Evolutionary conservation across 306 rosid genomes (phyloP), one percentile per base, ranked within the genome.

Genomic region (Rosa multiflora): DNA sequence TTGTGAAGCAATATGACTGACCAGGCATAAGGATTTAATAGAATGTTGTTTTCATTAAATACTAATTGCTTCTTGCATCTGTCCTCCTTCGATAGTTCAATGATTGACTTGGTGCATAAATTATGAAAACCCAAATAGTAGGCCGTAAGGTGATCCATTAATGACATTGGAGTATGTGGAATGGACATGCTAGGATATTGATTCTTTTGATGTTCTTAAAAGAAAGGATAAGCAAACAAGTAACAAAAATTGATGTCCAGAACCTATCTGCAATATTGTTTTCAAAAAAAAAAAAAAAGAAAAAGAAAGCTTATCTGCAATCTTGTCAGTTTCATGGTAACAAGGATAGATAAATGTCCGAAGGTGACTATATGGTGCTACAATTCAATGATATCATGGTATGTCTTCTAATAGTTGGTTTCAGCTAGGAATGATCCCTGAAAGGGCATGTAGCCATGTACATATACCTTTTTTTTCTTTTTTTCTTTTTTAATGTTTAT

Each of bases 171-270:
- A 46, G 74, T 69, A 44, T 81, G 46, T 51, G 10, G 70, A 71
- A 23, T 68, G 62, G 39, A 75, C 78, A 75, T 82, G 17, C 15
- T 51, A 66, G 72, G 70, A 78, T 29, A 76, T 72, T 72, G 71
- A 21, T 49, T 62, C 17, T 55, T 23, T 51, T 79, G 35, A 23
- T 37, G 53, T 74, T 26, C 4, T 73, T 55, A 43, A 29, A 18
- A 17, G 39, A 58, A 73, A 52, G 61, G 4, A 40, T 72, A 26
- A 73, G 26, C 3, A 12, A 55, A 18, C 37, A 40, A 39, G 70
- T 53, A 4, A 37, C 18, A 21, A 37, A 39, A 37, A 43, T 29
- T 62, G 61, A 56, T 26, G 80, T 58, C 61, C 26, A 35, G 59
- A n/a, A 58, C 47, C 55, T 78, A 8, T 17, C 11, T 26, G 13